Evolutionary conservation across 1,139 yeast genomes (phyloP).

Genomic region (Saccharomyces hybrid): DNA sequence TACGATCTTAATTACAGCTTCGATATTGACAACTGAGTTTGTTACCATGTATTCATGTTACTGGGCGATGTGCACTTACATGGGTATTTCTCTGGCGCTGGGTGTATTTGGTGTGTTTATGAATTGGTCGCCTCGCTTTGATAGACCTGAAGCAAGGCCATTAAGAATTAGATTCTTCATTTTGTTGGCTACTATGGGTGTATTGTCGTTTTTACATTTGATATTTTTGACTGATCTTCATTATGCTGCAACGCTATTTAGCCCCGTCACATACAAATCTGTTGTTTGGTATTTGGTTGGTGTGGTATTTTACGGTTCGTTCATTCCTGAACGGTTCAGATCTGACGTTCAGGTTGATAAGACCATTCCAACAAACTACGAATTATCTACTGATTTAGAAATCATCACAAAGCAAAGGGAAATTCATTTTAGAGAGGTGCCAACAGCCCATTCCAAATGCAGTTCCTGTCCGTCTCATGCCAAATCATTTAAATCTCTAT

Average conservation of each 20-base stretch:
- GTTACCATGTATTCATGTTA: constrained; percentile 50
- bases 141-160: constrained; percentile 74
- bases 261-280: constrained; percentile 26
- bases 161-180: constrained; percentile 78
- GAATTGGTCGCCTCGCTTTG: constrained; percentile 89
- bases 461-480: constrained; percentile 14
- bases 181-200: constrained; percentile 70
- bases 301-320: constrained; percentile 78
- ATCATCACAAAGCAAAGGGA: constrained; percentile 29
- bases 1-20: constrained; percentile 82
- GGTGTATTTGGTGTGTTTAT: constrained; percentile 68
- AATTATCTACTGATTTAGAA: constrained; percentile 25
- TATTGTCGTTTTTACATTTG: constrained; percentile 53
- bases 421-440: constrained; percentile 49
- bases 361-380: constrained; percentile 30
- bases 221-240: constrained; percentile 49
- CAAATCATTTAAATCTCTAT: constrained; percentile 52
- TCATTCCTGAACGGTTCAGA: constrained; percentile 86
- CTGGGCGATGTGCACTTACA: constrained; percentile 36
- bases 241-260: constrained; percentile 36
- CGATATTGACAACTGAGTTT: constrained; percentile 79
- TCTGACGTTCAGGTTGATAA: constrained; percentile 41
- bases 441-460: constrained; percentile 26
- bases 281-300: constrained; percentile 72
- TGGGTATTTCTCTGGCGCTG: constrained; percentile 53